A percentile compares a stretch with the other conserved stretches of the same genome.
phyloP scores from a whole-genome alignment of 345 rosid species.

The Acer negundo region DNA sequence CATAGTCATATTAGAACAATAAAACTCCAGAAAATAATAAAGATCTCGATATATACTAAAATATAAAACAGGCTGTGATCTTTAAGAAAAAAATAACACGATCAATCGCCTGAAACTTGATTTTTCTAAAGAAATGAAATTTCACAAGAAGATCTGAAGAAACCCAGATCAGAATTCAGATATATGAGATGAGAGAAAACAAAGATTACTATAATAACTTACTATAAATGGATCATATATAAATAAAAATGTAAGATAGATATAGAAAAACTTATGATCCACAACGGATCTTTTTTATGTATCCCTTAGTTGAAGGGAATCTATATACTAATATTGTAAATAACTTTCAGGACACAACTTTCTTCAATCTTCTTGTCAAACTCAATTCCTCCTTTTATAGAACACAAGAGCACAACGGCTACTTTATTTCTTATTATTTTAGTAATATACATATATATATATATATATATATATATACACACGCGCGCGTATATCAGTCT shows the following conservation, averaged over 20 bases:
- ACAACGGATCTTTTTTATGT: conserved; percentile 7
- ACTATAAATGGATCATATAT: no score
- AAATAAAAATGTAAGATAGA: neutral
- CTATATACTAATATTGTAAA: neutral
- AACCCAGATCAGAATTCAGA: neutral
- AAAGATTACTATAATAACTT: no score
- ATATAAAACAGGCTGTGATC: conserved; percentile 39
- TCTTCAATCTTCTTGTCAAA: neutral
- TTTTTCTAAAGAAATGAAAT: neutral
- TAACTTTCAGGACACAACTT: neutral
- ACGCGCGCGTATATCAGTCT: no score
- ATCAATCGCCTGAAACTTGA: conserved; percentile 31
- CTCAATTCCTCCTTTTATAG: conserved; percentile 43
- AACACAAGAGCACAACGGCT: conserved; percentile 45
- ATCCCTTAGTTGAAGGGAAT: conserved; percentile 11
- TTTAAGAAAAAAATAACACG: conserved; percentile 31
- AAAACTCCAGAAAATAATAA: no score
- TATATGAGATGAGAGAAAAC: no score
- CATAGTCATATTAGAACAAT: conserved; percentile 28
- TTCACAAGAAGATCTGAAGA: neutral
- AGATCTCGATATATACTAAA: neutral
- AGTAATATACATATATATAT: no score
- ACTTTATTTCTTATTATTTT: conserved; percentile 25
- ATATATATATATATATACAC: no score
- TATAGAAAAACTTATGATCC: conserved; percentile 6